Conservation (phyloP, 2,329 filamentous ascomycete genomes). For the Calonectria pseudoreteaudii region DNA sequence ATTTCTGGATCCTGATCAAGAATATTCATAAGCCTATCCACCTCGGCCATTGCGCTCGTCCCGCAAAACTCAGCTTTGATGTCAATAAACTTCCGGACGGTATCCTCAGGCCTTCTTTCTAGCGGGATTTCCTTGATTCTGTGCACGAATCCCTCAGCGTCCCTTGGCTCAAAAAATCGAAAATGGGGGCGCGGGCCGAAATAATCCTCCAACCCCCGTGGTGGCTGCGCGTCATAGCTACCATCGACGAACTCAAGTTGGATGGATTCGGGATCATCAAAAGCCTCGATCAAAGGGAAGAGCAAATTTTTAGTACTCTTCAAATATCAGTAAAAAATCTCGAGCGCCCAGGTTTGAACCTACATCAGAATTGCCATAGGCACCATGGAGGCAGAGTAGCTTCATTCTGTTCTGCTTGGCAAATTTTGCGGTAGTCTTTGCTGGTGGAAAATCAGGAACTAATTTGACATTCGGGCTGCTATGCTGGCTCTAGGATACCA, state of each 20-base stretch:
- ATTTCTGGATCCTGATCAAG: constrained; percentile 56
- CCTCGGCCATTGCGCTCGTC: constrained; percentile 20
- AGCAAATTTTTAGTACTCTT: constrained; percentile 70
- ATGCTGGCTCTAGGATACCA: neutral
- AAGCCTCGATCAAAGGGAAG: constrained; percentile 43
- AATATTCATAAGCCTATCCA: constrained; percentile 51
- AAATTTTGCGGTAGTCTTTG: neutral
- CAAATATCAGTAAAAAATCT: neutral
- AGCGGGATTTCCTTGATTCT: constrained; percentile 66
- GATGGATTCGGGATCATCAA: constrained; percentile 26
- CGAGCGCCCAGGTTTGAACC: constrained; percentile 29
- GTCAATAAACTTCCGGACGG: constrained; percentile 62
- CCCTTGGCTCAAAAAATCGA: constrained; percentile 61
- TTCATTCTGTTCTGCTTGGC: constrained; percentile 59
- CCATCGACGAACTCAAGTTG: constrained; percentile 65
- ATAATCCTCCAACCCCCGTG: constrained; percentile 67
- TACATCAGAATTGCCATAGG: constrained; percentile 67
- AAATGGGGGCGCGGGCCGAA: constrained; percentile 67
- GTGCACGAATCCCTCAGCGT: constrained; percentile 58
- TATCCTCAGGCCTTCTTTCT: constrained; percentile 65
- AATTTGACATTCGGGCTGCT: neutral
- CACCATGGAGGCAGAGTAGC: constrained; percentile 68
- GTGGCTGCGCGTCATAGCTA: constrained; percentile 60
- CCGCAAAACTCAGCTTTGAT: constrained; percentile 36
- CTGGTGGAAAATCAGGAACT: neutral